These are phyloP conservation scores for Ophiostoma sp. DNA, from an alignment of 2,329 filamentous ascomycete species.

Conservation along the genomic window DNA sequence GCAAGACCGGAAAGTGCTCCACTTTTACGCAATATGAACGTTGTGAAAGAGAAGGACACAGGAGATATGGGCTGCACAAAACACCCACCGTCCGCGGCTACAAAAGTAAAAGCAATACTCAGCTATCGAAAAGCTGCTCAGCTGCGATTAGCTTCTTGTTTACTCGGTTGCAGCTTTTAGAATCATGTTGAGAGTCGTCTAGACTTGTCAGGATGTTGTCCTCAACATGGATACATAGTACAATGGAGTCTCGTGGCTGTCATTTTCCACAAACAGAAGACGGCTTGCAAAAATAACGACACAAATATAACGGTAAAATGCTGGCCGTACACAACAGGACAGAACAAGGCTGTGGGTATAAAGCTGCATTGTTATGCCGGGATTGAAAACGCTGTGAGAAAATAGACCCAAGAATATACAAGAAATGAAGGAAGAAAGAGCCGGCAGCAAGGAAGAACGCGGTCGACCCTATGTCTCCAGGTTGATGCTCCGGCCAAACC, in stretches of 20 bases:
- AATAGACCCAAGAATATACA: background rate
- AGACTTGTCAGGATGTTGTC: background rate
- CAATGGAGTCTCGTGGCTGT: background rate
- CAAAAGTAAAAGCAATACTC: background rate
- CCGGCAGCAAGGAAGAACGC: no score
- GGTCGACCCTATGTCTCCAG: slow-evolving; percentile 68
- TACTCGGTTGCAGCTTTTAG: background rate
- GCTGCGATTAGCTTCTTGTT: background rate
- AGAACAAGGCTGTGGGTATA: background rate
- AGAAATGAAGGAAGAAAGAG: background rate
- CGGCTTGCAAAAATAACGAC: background rate
- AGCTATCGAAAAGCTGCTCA: background rate
- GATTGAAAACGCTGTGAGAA: background rate
- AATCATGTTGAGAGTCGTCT: background rate
- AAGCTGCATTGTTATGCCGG: background rate
- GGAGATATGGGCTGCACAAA: background rate
- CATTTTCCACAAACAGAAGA: background rate
- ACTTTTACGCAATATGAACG: background rate
- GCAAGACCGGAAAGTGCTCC: background rate
- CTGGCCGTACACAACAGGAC: no score
- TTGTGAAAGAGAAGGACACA: background rate
- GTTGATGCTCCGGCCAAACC: slow-evolving; percentile 97
- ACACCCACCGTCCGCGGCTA: background rate
- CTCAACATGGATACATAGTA: background rate
- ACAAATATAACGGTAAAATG: no score